Evolutionary conservation across 2,329 filamentous ascomycete species (phyloP).

Genomic region (Monosporascus sp.): DNA sequence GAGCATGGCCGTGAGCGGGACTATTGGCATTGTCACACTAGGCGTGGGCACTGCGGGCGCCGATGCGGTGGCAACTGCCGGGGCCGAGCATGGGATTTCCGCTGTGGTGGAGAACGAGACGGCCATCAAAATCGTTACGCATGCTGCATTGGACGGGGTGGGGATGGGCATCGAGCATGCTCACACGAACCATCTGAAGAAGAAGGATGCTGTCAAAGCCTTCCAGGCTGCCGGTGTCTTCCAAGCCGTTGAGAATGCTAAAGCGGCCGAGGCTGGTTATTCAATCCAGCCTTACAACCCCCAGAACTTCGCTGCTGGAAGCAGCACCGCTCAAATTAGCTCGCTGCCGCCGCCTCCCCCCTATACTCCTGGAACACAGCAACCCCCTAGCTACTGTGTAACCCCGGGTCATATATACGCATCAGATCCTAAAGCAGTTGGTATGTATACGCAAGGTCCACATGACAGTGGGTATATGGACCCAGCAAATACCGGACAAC

Average conservation of each 20-base stretch:
- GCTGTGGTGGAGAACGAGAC: conserved; percentile 25
- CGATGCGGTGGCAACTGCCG: conserved; percentile 29
- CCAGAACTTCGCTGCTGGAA: neutral
- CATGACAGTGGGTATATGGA: neutral
- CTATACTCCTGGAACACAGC: conserved; percentile 1
- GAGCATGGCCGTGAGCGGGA: conserved; percentile 33
- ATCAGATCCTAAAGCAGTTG: neutral
- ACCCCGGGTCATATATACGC: neutral
- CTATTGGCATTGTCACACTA: conserved; percentile 30
- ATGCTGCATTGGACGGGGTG: conserved; percentile 31
- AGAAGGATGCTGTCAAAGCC: conserved; percentile 29
- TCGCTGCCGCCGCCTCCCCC: neutral
- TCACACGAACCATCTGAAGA: conserved; percentile 29
- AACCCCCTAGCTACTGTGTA: conserved; percentile 4
- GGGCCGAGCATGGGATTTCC: conserved; percentile 28
- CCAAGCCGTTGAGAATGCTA: conserved; percentile 24
- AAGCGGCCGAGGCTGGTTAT: conserved; percentile 21
- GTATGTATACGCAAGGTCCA: neutral
- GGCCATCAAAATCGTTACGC: conserved; percentile 29
- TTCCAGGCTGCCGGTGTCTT: conserved; percentile 29
- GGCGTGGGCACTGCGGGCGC: conserved; percentile 31
- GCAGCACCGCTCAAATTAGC: neutral
- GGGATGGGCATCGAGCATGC: conserved; percentile 31
- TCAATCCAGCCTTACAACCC: conserved; percentile 12
- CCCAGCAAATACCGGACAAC: neutral